Conservation (phyloP, 257 asterid species). For the Capsicum chinense region DNA sequence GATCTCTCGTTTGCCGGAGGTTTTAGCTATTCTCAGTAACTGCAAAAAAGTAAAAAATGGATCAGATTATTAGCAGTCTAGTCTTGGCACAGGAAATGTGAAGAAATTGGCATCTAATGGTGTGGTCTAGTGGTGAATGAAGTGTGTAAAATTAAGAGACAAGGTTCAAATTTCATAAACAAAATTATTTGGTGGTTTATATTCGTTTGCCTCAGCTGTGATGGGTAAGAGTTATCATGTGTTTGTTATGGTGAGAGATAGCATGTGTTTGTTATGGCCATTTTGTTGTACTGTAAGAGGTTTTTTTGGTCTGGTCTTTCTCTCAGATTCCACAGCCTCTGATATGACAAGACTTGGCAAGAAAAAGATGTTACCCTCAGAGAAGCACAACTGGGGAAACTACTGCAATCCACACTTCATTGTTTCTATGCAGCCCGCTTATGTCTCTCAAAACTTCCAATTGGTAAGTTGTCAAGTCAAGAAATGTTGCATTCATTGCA, state of each 20-base stretch:
- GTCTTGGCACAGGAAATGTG: too few species aligned
- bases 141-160: too few species aligned
- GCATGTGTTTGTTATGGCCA: background rate
- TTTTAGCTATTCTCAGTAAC: too few species aligned
- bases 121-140: background rate
- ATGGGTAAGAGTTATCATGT: too few species aligned
- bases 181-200: too few species aligned
- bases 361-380: background rate
- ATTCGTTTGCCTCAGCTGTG: too few species aligned
- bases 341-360: constrained; percentile 17
- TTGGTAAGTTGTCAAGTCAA: constrained; percentile 21
- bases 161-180: too few species aligned
- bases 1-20: too few species aligned
- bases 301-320: background rate
- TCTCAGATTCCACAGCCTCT: background rate
- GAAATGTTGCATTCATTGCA: background rate
- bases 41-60: too few species aligned
- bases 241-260: too few species aligned
- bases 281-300: background rate
- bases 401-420: background rate
- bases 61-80: too few species aligned
- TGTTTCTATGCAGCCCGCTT: constrained; percentile 21
- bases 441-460: background rate
- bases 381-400: background rate
- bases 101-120: too few species aligned